Percentiles rank a stretch among this genome's conserved stretches.
Evolutionary conservation across 257 asterid species (phyloP).

Genomic region (Forsythia viridissima): DNA sequence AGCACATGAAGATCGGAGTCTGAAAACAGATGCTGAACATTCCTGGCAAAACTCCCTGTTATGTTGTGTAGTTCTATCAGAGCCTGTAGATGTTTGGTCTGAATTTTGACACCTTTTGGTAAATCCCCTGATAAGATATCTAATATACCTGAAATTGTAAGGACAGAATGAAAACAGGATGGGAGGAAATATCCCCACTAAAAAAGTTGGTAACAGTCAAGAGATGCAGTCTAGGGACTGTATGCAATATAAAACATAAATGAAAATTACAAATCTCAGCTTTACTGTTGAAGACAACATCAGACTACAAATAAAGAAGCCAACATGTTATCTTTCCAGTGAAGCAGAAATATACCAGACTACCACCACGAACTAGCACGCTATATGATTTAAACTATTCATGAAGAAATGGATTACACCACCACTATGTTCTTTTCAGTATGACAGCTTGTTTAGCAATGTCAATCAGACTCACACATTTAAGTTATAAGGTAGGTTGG

Average conservation of each 20-base stretch:
- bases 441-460: not conserved
- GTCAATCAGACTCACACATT: not conserved
- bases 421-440: not conserved
- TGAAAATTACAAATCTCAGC: not conserved
- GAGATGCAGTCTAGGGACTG: conserved; percentile 9
- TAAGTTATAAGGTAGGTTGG: not conserved
- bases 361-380: not conserved
- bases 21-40: conserved; percentile 82
- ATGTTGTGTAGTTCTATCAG: conserved; percentile 83
- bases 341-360: not conserved
- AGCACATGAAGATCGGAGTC: conserved; percentile 70
- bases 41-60: conserved; percentile 89
- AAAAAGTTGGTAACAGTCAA: conserved; percentile 8
- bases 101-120: conserved; percentile 85
- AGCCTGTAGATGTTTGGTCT: conserved; percentile 81
- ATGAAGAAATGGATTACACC: not conserved
- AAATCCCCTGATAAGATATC: conserved; percentile 90
- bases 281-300: not conserved
- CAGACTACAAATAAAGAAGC: not conserved
- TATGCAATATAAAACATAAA: not conserved
- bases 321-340: not conserved
- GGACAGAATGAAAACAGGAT: conserved; percentile 25
- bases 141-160: conserved; percentile 71
- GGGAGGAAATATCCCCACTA: conserved; percentile 5
- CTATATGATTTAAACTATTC: not conserved